phyloP scores from a whole-genome alignment of 2,329 filamentous ascomycete genomes.

The Talaromyces sp. region DNA sequence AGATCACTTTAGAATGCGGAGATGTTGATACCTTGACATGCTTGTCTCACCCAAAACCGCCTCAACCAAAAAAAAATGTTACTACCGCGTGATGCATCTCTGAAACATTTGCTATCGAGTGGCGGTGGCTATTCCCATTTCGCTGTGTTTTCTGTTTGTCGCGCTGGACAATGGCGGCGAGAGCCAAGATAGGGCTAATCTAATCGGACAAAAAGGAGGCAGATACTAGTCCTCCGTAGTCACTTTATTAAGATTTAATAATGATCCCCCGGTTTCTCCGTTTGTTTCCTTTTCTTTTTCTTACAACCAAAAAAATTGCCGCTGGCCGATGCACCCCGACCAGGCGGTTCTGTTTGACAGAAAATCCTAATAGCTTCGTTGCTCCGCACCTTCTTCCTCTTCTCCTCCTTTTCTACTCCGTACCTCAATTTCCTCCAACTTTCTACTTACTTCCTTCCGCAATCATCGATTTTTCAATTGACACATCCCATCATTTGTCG shows the following conservation, averaged over 20 bases:
- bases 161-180: not conserved
- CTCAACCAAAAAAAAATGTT: not conserved
- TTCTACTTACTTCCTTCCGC: not conserved
- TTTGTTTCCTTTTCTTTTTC: not conserved
- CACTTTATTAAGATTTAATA: not conserved
- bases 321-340: not conserved
- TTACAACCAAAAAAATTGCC: not conserved
- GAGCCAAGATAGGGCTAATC: not conserved
- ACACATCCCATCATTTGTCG: not conserved
- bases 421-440: not conserved
- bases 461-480: not conserved
- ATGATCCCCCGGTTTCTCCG: not conserved
- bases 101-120: not conserved
- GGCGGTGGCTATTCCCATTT: not conserved
- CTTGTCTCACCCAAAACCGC: not conserved
- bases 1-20: not conserved
- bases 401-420: not conserved
- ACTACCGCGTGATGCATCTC: not conserved
- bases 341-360: not conserved
- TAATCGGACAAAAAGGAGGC: not conserved
- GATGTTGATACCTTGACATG: not conserved
- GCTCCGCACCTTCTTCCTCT: not conserved
- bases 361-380: not conserved
- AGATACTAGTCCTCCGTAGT: no score
- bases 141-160: not conserved